Evolutionary conservation across 106 monocot genomes (phyloP).

Genomic region (Xerophyta viscosa): DNA sequence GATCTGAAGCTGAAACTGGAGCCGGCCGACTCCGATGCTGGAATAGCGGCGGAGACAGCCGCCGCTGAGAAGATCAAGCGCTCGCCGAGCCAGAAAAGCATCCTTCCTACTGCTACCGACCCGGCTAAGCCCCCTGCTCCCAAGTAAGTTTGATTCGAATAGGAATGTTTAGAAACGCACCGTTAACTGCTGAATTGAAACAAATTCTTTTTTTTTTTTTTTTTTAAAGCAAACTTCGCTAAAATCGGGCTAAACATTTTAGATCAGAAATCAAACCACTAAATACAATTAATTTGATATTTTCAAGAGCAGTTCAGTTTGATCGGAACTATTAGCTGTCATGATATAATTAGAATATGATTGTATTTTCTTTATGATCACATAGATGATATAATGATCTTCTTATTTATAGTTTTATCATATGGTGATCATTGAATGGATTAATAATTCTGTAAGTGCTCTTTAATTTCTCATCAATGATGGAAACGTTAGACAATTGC

Average conservation of each 20-base stretch:
- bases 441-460: too few relatives aligned
- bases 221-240: not conserved
- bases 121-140: slow-evolving; percentile 50
- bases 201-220: not conserved
- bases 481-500: too few relatives aligned
- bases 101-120: slow-evolving; percentile 5
- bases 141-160: slow-evolving; percentile 15
- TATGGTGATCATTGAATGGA: too few relatives aligned
- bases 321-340: not conserved
- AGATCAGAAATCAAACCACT: too few relatives aligned
- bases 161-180: not conserved
- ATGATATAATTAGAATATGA: not conserved
- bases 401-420: too few relatives aligned
- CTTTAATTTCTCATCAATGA: too few relatives aligned
- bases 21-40: slow-evolving; percentile 5
- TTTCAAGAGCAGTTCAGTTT: not conserved
- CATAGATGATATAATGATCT: too few relatives aligned
- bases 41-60: not conserved
- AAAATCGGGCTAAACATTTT: too few relatives aligned
- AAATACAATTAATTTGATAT: not conserved
- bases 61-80: slow-evolving; percentile 15
- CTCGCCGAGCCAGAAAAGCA: slow-evolving; percentile 18
- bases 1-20: slow-evolving; percentile 55
- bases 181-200: not conserved
- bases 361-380: not conserved